These are phyloP conservation scores for Phytophthora cryptogea DNA, from an alignment of 352 stramenopile genomes.

Conservation along the genomic window DNA sequence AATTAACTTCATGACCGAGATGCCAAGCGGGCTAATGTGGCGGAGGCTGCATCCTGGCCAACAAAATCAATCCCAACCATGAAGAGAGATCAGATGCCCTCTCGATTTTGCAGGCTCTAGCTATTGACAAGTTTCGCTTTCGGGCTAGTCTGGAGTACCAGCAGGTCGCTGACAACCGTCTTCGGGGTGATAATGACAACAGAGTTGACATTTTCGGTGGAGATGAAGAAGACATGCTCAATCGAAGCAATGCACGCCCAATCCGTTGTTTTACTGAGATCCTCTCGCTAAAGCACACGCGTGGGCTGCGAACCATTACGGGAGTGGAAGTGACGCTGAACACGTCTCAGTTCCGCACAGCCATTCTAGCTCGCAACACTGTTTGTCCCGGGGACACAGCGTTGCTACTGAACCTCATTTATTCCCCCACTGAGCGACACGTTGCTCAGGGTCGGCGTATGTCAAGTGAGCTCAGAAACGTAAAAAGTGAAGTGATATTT, in stretches of 20 bases:
- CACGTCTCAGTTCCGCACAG: slow-evolving; percentile 45
- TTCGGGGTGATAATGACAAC: background rate
- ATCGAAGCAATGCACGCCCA: background rate
- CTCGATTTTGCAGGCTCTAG: slow-evolving; percentile 60
- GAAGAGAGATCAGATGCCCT: slow-evolving; percentile 50
- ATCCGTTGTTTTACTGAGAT: slow-evolving; percentile 63
- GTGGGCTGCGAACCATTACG: slow-evolving; percentile 52
- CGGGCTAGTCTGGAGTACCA: slow-evolving; percentile 29
- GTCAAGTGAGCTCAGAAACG: background rate
- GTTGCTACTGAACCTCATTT: slow-evolving; percentile 66
- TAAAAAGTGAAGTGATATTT: background rate
- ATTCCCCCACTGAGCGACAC: slow-evolving; percentile 45
- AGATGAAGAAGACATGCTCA: background rate
- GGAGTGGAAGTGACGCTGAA: slow-evolving; percentile 59
- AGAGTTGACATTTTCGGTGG: background rate
- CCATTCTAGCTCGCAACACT: slow-evolving; percentile 55
- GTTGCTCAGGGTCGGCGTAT: slow-evolving; percentile 35
- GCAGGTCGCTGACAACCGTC: background rate
- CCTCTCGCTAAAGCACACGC: slow-evolving; percentile 47
- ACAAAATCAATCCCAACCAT: slow-evolving; percentile 38
- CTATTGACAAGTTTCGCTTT: slow-evolving; percentile 57
- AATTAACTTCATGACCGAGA: slow-evolving; percentile 58
- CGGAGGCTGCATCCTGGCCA: slow-evolving; percentile 54
- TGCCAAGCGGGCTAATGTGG: slow-evolving; percentile 49
- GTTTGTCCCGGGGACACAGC: slow-evolving; percentile 56